Conservation (phyloP, 129 eudicot genomes). For the Flaveria ramosissima region DNA sequence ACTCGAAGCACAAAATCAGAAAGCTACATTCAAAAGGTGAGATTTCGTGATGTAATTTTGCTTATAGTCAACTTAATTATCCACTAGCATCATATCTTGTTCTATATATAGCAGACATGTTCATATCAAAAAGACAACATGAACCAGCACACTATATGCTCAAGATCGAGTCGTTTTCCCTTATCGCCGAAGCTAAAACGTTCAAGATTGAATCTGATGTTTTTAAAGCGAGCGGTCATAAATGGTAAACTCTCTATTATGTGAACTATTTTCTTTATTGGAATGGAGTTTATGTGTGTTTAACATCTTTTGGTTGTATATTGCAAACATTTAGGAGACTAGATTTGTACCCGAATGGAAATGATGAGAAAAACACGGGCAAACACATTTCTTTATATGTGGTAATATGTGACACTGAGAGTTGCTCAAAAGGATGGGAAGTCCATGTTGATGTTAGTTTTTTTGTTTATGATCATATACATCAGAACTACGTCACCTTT, state of each 20-base stretch:
- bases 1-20: no score
- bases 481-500: neutral
- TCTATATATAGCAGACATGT: no score
- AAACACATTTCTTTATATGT: neutral
- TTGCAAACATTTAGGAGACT: neutral
- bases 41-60: no score
- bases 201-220: neutral
- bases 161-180: constrained; percentile 3
- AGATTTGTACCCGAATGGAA: neutral
- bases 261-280: neutral
- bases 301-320: neutral
- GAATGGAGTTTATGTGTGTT: neutral
- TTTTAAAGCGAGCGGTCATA: neutral
- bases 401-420: neutral
- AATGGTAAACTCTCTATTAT: neutral
- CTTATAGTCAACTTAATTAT: no score
- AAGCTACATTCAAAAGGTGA: no score
- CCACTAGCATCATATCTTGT: no score
- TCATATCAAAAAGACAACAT: no score
- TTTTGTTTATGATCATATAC: neutral
- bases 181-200: neutral
- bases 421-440: constrained; percentile 5
- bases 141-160: neutral
- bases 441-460: neutral
- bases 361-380: no score